Percentiles rank a stretch among this genome's conserved stretches.
These are phyloP conservation scores for Penicillium mononematosum DNA, from an alignment of 495 filamentous ascomycete species.

Conservation along the genomic window DNA sequence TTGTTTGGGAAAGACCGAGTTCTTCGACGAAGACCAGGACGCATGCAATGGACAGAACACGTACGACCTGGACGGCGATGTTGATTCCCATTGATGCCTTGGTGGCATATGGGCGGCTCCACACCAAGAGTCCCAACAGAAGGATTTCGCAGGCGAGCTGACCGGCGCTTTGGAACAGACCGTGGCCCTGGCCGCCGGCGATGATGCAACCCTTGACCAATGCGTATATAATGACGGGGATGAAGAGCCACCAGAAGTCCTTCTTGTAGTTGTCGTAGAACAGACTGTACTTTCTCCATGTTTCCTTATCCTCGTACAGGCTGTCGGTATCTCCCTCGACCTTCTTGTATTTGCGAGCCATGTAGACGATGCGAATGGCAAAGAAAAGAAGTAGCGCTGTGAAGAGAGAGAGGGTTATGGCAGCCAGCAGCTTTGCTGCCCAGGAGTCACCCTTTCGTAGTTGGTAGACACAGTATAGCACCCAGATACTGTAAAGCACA, in stretches of 20 bases:
- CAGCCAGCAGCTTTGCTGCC: constrained; percentile 86
- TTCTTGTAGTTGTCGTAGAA: constrained; percentile 96
- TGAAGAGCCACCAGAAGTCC: constrained; percentile 94
- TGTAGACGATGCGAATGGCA: constrained; percentile 73
- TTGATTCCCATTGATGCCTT: constrained; percentile 90
- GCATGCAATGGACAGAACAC: constrained; percentile 85
- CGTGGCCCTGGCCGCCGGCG: constrained; percentile 83
- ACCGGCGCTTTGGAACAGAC: constrained; percentile 72
- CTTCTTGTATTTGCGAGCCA: constrained; percentile 71
- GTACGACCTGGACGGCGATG: constrained; percentile 87
- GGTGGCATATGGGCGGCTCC: constrained; percentile 81
- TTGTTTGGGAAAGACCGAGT: constrained; percentile 85
- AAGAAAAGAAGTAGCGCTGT: constrained; percentile 78
- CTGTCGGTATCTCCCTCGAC: constrained; percentile 68
- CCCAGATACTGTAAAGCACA: constrained; percentile 91
- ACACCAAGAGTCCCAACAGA: constrained; percentile 68
- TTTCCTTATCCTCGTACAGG: constrained; percentile 84
- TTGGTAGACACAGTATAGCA: constrained; percentile 93
- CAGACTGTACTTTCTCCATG: constrained; percentile 91
- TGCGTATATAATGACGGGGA: constrained; percentile 89
- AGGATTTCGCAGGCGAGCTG: constrained; percentile 79
- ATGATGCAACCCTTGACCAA: constrained; percentile 87
- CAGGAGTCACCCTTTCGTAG: constrained; percentile 93
- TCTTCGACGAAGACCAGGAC: constrained; percentile 93
- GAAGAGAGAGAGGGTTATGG: constrained; percentile 74